phyloP scores from a whole-genome alignment of 768 basidiomycete genomes.

The Rhizopogon roseolus region DNA sequence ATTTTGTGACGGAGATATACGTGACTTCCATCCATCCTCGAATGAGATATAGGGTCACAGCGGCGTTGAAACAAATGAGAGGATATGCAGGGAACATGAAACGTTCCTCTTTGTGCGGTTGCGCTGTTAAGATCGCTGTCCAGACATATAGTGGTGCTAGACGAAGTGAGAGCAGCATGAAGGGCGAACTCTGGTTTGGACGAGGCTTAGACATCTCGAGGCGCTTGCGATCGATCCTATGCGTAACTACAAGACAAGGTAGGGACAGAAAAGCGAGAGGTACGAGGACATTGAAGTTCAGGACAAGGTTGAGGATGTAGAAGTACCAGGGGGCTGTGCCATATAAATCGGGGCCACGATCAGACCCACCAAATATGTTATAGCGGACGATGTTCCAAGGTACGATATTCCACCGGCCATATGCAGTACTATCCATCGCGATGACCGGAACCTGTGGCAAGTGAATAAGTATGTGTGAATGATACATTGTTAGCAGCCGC shows the following conservation, averaged over 20 bases:
- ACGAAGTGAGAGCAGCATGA: constrained; percentile 67
- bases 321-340: constrained; percentile 86
- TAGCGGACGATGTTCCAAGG: constrained; percentile 94
- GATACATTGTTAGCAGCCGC: constrained; percentile 11
- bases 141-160: constrained; percentile 93
- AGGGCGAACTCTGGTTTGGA: constrained; percentile 70
- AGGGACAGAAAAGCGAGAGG: constrained; percentile 79
- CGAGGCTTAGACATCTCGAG: constrained; percentile 51
- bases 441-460: constrained; percentile 74
- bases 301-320: constrained; percentile 82
- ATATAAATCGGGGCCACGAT: constrained; percentile 87
- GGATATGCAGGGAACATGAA: constrained; percentile 97
- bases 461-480: not conserved
- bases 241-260: constrained; percentile 74
- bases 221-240: constrained; percentile 69
- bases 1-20: constrained; percentile 73
- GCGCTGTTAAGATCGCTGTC: constrained; percentile 70
- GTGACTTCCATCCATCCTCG: constrained; percentile 82
- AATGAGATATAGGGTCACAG: constrained; percentile 78
- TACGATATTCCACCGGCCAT: constrained; percentile 72
- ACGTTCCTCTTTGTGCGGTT: constrained; percentile 97
- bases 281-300: constrained; percentile 90
- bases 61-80: constrained; percentile 90
- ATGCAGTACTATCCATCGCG: constrained; percentile 79
- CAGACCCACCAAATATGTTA: constrained; percentile 81